Base-by-base conservation (phyloP, 768 basidiomycete genomes). In the Tulasnella sp. region DNA sequence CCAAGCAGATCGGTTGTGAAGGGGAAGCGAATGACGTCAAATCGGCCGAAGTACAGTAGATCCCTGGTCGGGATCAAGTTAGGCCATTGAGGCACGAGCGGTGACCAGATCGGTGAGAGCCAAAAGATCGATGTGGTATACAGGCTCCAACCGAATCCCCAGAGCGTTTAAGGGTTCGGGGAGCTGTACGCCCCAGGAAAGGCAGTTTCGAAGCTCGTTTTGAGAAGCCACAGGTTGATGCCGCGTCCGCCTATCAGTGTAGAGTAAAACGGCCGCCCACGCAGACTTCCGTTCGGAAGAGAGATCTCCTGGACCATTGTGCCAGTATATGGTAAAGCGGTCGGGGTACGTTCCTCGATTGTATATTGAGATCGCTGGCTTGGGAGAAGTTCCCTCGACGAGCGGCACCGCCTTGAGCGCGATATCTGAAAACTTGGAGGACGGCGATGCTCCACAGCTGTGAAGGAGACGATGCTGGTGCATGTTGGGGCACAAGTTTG, bases 141-240 rank as follows among this genome's bases (percentile, higher is more conserved):
- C 74, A 44, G 24, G 74, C 74, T 75, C 74, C 74, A 75, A 75
- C 9, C 20, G 44, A 41, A 75, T 48, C 74, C 74, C 74, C 74
- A 75, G n/a, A 42, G 74, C 46, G 41, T 75, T 14, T 42, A 42
- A 42, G 74, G 41, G 74, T 42, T 34, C 46, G 74, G 46, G 74
- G 74, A 75, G 54, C 24, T 14, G 74, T 75, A 41, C 18, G 44
- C 73, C 74, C 74, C 46, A 42, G 74, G 74, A 48, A 48, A 75
- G 74, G 74, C 40, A 69, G 64, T 69, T 69, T 69, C 64, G 74
- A 75, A 75, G 40, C 74, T 75, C 74, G 46, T 75, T 75, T 75
- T 75, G 74, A 75, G 74, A 75, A 75, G 74, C 74, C 41, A 75
- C 41, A 16, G 28, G 22, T 22, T 75, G 74, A 75, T 75, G 74